Evolutionary conservation across 2,329 filamentous ascomycete genomes (phyloP).

Genomic region (Teratosphaeriaceae sp.): DNA sequence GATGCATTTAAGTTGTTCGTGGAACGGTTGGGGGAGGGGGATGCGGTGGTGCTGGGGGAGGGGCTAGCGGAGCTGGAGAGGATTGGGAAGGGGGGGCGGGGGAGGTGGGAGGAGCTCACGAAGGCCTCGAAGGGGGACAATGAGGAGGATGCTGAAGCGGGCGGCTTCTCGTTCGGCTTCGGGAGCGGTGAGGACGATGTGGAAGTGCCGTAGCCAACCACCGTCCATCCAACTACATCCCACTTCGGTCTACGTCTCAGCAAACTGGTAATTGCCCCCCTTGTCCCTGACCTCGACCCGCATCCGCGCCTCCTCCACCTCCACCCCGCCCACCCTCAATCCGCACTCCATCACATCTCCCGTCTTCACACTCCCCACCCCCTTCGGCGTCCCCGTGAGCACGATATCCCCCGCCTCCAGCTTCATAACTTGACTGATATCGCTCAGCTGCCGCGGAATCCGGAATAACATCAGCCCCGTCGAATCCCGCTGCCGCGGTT

Average conservation of each 20-base stretch:
- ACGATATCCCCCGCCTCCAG: conserved; percentile 88
- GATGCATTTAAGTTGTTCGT: conserved; percentile 73
- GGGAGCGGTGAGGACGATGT: conserved; percentile 44
- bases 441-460: conserved; percentile 78
- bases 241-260: conserved; percentile 43
- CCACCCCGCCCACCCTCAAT: conserved; percentile 70
- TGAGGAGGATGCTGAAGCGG: conserved; percentile 36
- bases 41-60: conserved; percentile 62
- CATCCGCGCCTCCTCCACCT: conserved; percentile 76
- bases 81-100: conserved; percentile 59
- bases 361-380: conserved; percentile 76
- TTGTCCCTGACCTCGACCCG: conserved; percentile 79
- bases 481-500: conserved; percentile 73
- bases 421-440: conserved; percentile 94
- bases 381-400: conserved; percentile 94
- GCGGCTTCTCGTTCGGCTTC: conserved; percentile 59
- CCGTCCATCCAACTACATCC: background rate
- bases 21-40: conserved; percentile 53
- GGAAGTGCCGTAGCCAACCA: conserved; percentile 19
- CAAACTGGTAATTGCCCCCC: conserved; percentile 68
- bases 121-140: conserved; percentile 42
- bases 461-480: conserved; percentile 93
- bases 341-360: conserved; percentile 86
- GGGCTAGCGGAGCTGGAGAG: conserved; percentile 60
- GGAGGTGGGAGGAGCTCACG: conserved; percentile 80